Evolutionary conservation across 108 stramenopile species (phyloP), one percentile per base, ranked within the genome.

Genomic region (Halocafeteria seosinensis): DNA sequence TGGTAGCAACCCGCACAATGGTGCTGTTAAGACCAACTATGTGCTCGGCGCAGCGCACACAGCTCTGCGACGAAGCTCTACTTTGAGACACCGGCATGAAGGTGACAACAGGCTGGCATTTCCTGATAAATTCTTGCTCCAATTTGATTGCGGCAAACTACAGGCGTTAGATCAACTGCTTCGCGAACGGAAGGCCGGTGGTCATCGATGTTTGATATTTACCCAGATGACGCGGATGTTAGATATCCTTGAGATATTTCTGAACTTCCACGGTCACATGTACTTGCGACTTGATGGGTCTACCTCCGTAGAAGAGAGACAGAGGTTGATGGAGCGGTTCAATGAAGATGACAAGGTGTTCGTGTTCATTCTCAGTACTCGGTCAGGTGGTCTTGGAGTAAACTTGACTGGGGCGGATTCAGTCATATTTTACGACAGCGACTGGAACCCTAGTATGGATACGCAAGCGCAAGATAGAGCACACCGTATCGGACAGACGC

Each of bases 121-220:
- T 63, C 97, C 94, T 8, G 93, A 94, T 69, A 84, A 88, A 34
- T 85, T 87, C 58, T 72, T 95, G 6, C 75, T 95, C 23, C 92
- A 98, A 63, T 94, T 76, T 65, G 95, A 98, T 74, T 83, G 90
- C 17, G 93, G 92, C 0, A 94, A 98, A 70, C 82, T 95, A n/a
- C 91, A 94, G 72, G 76, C 71, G n/a, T 72, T 98, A 26, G 82
- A 91, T 0, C 68, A 59, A n/a, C 79, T 95, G 1, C 79, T 98
- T 3, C 79, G 86, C 30, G 73, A 76, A 34, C 73, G 29, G 80
- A 90, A 81, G 51, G 38, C 47, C 33, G 71, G 71, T 28, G 75
- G 71, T 12, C 76, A 80, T 57, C 70, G 73, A 62, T 34, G 47
- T 21, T 57, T 78, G 2, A 75, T 75, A n/a, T 75, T 78, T 47